Base-by-base conservation (phyloP, 331 rosid genomes). In the Malus hybrid region DNA sequence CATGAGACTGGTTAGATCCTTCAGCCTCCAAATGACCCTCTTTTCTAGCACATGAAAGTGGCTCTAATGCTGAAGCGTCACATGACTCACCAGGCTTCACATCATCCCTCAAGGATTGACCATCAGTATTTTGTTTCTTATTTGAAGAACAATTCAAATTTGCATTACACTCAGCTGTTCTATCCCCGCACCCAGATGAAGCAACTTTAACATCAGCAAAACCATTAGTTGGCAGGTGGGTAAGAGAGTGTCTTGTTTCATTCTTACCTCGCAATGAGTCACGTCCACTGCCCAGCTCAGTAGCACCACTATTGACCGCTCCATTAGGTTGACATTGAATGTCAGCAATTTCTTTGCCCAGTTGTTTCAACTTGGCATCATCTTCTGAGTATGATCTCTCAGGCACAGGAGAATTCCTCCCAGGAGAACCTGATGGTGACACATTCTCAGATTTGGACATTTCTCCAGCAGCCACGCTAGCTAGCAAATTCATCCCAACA, bases 391-490 rank as follows among this genome's bases (percentile, higher is more conserved):
- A 72, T 27, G 88, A 83, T 66, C 80, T 83, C 65, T 90, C 96
- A 29, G 83, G 79, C 55, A 72, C 15, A 76, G 87, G 48, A 44
- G 82, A 69, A 72, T 79, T 85, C 69, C 88, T 89, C 69, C 60
- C 85, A 1, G 96, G 96, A 55, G 96, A 90, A 80, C 73, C 80
- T 16, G 78, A 76, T 0, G 92, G 88, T 19, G 89, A 84, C 14
- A 70, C 82, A 80, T 79, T 71, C 31, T 81, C 88, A 20, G 95
- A 90, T 75, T 82, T 89, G 5, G 83, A 83, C 20, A 93, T 83
- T 78, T 90, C 96, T 54, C 93, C 97, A 56, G 98, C 83, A 76
- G 98, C 98, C 77, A 93, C 98, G 22, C 87, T 89, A 52, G 98
- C 98, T 76, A 90, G 93, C 67, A 93, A 85, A 80, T 93, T 90